Evolutionary conservation across 495 filamentous ascomycete genomes (phyloP), one percentile per base, ranked within the genome.

Genomic region (Neurospora sp.): DNA sequence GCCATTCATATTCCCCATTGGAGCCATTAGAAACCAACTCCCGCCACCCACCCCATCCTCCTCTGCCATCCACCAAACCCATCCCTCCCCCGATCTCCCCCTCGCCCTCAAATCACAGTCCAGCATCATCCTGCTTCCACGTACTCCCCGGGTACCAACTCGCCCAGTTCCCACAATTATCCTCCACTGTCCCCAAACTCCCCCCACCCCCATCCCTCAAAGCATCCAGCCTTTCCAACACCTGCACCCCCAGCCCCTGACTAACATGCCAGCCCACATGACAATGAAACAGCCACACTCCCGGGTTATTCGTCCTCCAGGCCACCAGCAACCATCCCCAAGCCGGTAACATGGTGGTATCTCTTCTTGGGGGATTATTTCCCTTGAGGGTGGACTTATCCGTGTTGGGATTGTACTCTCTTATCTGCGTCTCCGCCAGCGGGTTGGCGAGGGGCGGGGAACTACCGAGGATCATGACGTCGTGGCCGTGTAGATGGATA

Each of bases 301-400:
- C 76, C 6, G 81, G 81, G 20, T 83, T 82, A 69, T 82, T 81
- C 6, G 78, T 81, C 71, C 82, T 14, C 53, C 68, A 89, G 16
- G 83, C 84, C n/a, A 89, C 77, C 14, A 85, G 75, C 40, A 85
- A 71, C 83, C 84, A 83, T 3, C 85, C 88, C 71, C 74, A 76
- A 8, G 79, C 82, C 4, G 86, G 85, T 7, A 90, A 75, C 74
- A 89, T 81, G 4, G 88, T 88, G 1, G 88, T 88, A 77, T 92
- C 91, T 9, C 90, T 81, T 0, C 90, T 81, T 2, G 87, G 84
- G 0, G 89, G 86, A 75, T 83, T 89, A 31, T 78, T 73, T 35
- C 77, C 74, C 10, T 78, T 79, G 4, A 86, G 74, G 0, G 69
- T 78, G 0, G 74, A 69, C 9, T 74, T 73, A 65, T 82, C 72